phyloP scores from a whole-genome alignment of 2,329 filamentous ascomycete genomes.

The Pezicula carpinea region DNA sequence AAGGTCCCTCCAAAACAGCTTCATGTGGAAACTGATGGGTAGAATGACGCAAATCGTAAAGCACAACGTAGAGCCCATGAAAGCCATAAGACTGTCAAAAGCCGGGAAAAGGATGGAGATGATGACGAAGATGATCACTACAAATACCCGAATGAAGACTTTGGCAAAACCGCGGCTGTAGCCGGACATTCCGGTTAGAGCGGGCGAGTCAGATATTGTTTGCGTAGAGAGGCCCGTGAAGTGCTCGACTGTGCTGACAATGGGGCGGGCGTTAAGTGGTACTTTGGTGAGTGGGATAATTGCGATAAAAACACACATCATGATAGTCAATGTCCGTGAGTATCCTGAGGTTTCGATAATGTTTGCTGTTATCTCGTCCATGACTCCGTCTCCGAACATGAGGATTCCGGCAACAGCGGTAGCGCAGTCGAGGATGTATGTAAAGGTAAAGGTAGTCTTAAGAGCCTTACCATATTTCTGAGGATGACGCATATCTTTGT shows the following conservation, averaged over 20 bases:
- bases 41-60: constrained; percentile 93
- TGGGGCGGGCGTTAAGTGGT: constrained; percentile 83
- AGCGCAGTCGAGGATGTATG: constrained; percentile 75
- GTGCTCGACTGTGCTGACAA: constrained; percentile 80
- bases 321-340: constrained; percentile 65
- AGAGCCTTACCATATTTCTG: constrained; percentile 67
- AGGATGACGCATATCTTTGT: constrained; percentile 70
- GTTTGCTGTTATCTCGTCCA: constrained; percentile 87
- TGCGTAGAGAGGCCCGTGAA: constrained; percentile 58
- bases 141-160: constrained; percentile 57
- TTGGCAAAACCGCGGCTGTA: constrained; percentile 55
- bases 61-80: constrained; percentile 83
- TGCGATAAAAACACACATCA: constrained; percentile 81
- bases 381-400: constrained; percentile 91
- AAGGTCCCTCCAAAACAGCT: constrained; percentile 77
- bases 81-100: constrained; percentile 68
- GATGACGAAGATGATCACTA: constrained; percentile 66
- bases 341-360: constrained; percentile 73
- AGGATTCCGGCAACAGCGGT: constrained; percentile 81
- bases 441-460: constrained; percentile 79
- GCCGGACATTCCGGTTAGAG: constrained; percentile 48
- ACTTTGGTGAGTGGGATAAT: constrained; percentile 95
- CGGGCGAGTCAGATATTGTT: constrained; percentile 39
- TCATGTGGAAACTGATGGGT: constrained; percentile 83
- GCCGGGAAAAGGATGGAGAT: constrained; percentile 68